phyloP scores from a whole-genome alignment of 331 rosid genomes.

The Acacia concinna region DNA sequence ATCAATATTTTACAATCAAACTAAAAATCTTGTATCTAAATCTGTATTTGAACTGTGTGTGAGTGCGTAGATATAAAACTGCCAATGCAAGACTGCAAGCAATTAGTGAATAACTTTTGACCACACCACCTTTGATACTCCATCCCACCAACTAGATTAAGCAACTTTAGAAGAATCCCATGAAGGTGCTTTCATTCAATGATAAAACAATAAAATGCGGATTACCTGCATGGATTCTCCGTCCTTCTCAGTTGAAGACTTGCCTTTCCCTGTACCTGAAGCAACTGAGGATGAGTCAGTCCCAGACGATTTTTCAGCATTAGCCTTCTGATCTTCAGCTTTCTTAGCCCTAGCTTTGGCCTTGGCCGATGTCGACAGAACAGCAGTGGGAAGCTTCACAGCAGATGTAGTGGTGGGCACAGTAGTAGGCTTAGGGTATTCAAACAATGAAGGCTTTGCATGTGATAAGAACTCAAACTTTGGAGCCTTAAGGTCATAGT shows the following conservation, averaged over 20 bases:
- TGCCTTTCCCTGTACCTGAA: constrained; percentile 67
- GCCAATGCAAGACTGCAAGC: background rate
- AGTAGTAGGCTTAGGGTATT: constrained; percentile 90
- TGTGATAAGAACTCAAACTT: constrained; percentile 88
- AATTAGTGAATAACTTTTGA: background rate
- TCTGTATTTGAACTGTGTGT: background rate
- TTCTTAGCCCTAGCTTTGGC: constrained; percentile 99
- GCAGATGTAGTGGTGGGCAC: constrained; percentile 80
- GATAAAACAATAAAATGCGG: constrained; percentile 8
- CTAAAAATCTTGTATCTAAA: background rate
- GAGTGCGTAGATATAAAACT: background rate
- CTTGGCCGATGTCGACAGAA: constrained; percentile 91
- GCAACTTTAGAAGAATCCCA: constrained; percentile 4
- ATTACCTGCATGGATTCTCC: constrained; percentile 88
- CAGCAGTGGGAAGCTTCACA: constrained; percentile 96
- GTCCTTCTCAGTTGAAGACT: constrained; percentile 76
- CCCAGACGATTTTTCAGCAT: constrained; percentile 56
- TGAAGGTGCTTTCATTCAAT: background rate
- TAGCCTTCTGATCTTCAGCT: constrained; percentile 90
- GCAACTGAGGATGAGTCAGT: constrained; percentile 55
- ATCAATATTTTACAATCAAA: background rate
- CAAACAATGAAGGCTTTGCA: constrained; percentile 92
- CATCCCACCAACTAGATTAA: background rate
- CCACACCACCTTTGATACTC: background rate
- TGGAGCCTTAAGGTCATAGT: constrained; percentile 86